Percentiles rank a stretch among this genome's conserved stretches.
These are phyloP conservation scores for Penicillium crystallinum DNA, from an alignment of 495 filamentous ascomycete genomes.

Conservation along the genomic window DNA sequence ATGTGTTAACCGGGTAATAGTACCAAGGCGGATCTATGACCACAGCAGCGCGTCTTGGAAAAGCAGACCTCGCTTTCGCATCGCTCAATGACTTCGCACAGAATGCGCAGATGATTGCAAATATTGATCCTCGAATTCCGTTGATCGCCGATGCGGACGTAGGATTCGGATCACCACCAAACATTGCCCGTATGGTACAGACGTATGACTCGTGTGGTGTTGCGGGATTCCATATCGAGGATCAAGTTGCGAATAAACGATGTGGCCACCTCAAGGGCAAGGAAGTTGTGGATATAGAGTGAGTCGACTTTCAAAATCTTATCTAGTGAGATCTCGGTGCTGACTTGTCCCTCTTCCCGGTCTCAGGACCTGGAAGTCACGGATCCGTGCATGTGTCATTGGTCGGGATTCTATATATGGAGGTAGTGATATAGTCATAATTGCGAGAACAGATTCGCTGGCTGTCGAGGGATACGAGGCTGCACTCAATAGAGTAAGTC, in stretches of 20 bases:
- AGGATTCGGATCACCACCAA: conserved; percentile 50
- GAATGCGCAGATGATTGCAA: conserved; percentile 20
- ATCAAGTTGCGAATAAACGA: conserved; percentile 56
- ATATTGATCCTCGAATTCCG: conserved; percentile 24
- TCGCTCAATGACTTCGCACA: conserved; percentile 15
- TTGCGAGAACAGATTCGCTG: conserved; percentile 58
- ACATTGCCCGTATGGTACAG: conserved; percentile 49
- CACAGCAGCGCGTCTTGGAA: conserved; percentile 33
- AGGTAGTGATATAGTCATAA: conserved; percentile 50
- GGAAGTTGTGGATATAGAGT: conserved; percentile 37
- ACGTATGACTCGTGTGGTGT: conserved; percentile 53
- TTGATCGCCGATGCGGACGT: conserved; percentile 61
- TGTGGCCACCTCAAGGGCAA: conserved; percentile 54
- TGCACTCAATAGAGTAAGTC: neutral
- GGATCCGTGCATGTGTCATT: conserved; percentile 6
- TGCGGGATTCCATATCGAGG: conserved; percentile 60
- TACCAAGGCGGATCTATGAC: neutral
- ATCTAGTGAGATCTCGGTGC: neutral
- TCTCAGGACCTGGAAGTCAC: neutral
- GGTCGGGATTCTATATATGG: conserved; percentile 26
- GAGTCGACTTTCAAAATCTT: neutral
- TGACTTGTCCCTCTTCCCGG: neutral
- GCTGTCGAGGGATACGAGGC: neutral
- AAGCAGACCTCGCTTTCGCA: conserved; percentile 54
- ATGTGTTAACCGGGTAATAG: neutral